phyloP scores from a whole-genome alignment of 2,329 filamentous ascomycete genomes.

The Ceratocystis variospora region DNA sequence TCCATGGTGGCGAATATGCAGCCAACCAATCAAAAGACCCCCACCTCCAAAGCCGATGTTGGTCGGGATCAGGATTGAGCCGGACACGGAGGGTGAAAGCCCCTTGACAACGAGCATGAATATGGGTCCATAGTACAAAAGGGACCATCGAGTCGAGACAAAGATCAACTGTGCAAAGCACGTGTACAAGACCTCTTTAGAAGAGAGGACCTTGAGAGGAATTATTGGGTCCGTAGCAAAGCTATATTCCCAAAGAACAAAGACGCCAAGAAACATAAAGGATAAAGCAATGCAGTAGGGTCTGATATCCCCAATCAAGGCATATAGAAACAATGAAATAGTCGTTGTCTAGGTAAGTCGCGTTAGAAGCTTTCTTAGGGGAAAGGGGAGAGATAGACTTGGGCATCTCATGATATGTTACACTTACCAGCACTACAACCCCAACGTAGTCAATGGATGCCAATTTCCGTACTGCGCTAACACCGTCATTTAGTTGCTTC shows the following conservation, averaged over 20 bases:
- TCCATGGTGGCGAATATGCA: slow-evolving; percentile 60
- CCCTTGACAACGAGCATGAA: slow-evolving; percentile 64
- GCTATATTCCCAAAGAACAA: slow-evolving; percentile 50
- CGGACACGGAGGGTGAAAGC: slow-evolving; percentile 55
- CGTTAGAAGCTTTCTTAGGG: slow-evolving; percentile 18
- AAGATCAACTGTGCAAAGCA: slow-evolving; percentile 62
- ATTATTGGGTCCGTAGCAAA: slow-evolving; percentile 58
- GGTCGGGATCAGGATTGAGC: slow-evolving; percentile 65
- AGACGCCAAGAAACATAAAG: slow-evolving; percentile 34
- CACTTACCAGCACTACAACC: slow-evolving; percentile 47
- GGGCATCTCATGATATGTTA: background rate
- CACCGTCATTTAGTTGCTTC: background rate
- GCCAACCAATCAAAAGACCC: slow-evolving; percentile 55
- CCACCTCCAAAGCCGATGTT: slow-evolving; percentile 67
- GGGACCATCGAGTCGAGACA: slow-evolving; percentile 68
- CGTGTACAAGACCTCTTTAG: slow-evolving; percentile 55
- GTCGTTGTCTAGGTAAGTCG: slow-evolving; percentile 36
- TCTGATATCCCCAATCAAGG: slow-evolving; percentile 51
- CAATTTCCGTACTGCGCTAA: slow-evolving; percentile 35
- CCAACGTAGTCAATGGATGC: slow-evolving; percentile 61
- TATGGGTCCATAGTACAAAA: slow-evolving; percentile 69
- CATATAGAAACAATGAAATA: slow-evolving; percentile 59
- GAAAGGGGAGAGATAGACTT: background rate
- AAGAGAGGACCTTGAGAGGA: slow-evolving; percentile 54
- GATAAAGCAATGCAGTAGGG: slow-evolving; percentile 47